Evolutionary conservation across 768 basidiomycete species (phyloP), one percentile per base, ranked within the genome.

Genomic region (Xanthoconium stramineum): DNA sequence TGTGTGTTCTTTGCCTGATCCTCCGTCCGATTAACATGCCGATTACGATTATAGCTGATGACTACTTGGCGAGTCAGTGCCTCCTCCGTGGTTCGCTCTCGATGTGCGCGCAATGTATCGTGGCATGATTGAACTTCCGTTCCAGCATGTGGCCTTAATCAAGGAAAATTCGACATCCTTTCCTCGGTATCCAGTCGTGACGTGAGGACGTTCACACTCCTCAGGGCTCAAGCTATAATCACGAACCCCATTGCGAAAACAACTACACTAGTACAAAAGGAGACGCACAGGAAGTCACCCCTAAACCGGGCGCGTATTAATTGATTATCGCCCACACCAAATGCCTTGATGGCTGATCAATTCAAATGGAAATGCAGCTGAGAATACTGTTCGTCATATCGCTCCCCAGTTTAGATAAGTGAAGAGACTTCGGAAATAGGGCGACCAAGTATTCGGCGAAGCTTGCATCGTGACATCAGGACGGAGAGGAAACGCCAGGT

Each of bases 1-100:
- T 20, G 7, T 36, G 13, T 24, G 29, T 60, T 64, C 62, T 30
- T 30, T 47, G 36, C 37, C 40, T 29, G 59, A 56, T 66, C 55
- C 62, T 45, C 56, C 45, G 29, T 9, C 36, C 39, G 54, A 47
- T 56, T 52, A 32, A 47, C 52, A 24, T 38, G 47, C 45, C 29
- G 33, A 52, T 50, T 42, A 32, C 19, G 9, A 33, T 24, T 24
- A 24, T 24, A 24, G 24, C 13, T 13, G 32, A 47, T 13, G 1
- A 47, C 38, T 43, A 15, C 40, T 47, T 30, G n/a, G 29, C 10
- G 8, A 14, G 14, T 33, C n/a, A 12, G 38, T 14, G 11, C 13
- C 35, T 38, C 3, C 19, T 9, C 28, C 46, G n/a, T 13, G 30
- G 28, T 24, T 53, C 35, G 50, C 35, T 36, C 19, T 17, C 32